A percentile compares a stretch with the other conserved stretches of the same genome.
These are phyloP conservation scores for Escovopsis sp. DNA, from an alignment of 2,329 filamentous ascomycete species.

Conservation along the genomic window DNA sequence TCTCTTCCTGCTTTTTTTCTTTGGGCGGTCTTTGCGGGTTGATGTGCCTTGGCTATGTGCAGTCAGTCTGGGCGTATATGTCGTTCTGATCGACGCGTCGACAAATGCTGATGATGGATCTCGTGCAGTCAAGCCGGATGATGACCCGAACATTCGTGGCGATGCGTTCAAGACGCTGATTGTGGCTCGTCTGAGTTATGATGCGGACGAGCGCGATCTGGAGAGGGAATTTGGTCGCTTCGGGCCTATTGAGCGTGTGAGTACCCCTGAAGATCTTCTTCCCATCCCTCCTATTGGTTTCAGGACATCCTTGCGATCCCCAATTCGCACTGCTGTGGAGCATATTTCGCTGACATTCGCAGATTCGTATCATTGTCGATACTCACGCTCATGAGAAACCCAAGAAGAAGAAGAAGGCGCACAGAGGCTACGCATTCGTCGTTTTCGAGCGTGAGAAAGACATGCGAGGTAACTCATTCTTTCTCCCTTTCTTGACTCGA, in stretches of 20 bases:
- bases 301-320: not conserved
- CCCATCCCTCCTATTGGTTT: too few relatives aligned
- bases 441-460: constrained; percentile 95
- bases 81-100: too few relatives aligned
- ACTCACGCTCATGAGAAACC: constrained; percentile 51
- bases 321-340: too few relatives aligned
- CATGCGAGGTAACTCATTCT: constrained; percentile 99
- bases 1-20: too few relatives aligned
- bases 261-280: constrained; percentile 17
- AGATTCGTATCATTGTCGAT: constrained; percentile 82
- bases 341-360: not conserved
- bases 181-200: constrained; percentile 78
- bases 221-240: constrained; percentile 89
- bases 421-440: constrained; percentile 89
- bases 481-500: too few relatives aligned
- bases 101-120: constrained; percentile 5
- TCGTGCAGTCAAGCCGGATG: constrained; percentile 55
- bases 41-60: not conserved
- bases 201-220: constrained; percentile 75
- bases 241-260: constrained; percentile 81
- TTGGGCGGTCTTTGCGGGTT: too few relatives aligned
- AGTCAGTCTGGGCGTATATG: not conserved
- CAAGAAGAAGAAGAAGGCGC: constrained; percentile 66
- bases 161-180: constrained; percentile 94
- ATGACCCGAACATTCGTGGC: constrained; percentile 79